Base-by-base conservation (phyloP, 106 monocot genomes). In the Allium sativum region DNA sequence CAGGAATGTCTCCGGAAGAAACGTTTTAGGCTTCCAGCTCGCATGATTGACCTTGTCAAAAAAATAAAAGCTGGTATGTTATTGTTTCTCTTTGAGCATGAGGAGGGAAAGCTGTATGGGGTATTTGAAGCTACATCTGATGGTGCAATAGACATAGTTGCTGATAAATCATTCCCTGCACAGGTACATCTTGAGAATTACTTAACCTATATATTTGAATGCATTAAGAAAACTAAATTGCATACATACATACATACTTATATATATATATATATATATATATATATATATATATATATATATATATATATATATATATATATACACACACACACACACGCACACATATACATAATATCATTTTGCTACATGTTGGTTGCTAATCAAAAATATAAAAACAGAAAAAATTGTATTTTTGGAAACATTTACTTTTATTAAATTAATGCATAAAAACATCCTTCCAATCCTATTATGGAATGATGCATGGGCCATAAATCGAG, bases 41-140 rank as follows among this genome's bases (percentile, higher is more conserved):
- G 48, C 40, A 65, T 66, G 40, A 42, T 53, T 52, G 12, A n/a
- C 0, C 77, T 90, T 75, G 48, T 90, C 42, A 71, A 68, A 64
- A 59, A 73, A 70, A 42, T 90, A 61, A 82, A 70, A 68, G 60
- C 67, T 55, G 84, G 88, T n/a, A 88, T 80, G 75, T 45, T 84
- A 31, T 70, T 93, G 59, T 93, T 93, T 79, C 82, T 93, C 5
- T 93, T 93, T 77, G 93, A 93, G 44, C 69, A 84, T 44, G 82
- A 82, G 65, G 72, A 82, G 44, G 76, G 88, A 44, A 84, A 82
- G 53, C 72, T 93, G 10, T 82, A 79, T 71, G 93, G 93, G 47
- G 82, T 93, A 7, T 93, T 84, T 73, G 76, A 93, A 69, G 93
- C 88, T 64, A 73, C 79, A 61, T 84, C 73, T 45, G 81, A 84